Conservation (phyloP, 2,329 filamentous ascomycete species). For the Chalaropsis thielavioides region DNA sequence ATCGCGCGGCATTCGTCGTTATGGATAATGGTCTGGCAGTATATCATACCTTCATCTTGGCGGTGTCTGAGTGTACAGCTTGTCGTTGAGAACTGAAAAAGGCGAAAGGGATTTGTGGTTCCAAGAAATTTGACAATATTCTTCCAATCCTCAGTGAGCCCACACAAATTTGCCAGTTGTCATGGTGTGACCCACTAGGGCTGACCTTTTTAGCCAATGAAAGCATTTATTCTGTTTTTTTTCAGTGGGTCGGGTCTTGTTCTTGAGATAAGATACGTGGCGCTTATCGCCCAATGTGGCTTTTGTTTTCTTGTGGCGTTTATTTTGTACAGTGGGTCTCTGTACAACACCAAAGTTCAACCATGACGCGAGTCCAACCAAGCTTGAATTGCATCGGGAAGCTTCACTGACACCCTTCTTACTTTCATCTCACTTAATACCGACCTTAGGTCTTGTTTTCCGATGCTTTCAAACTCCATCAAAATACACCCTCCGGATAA, state of each 20-base stretch:
- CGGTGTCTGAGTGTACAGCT: conserved; percentile 18
- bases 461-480: conserved; percentile 18
- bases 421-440: background rate
- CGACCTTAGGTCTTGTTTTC: background rate
- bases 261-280: conserved; percentile 5
- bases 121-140: conserved; percentile 13
- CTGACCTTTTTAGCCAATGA: conserved; percentile 10
- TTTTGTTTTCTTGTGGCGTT: background rate
- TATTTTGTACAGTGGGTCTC: background rate
- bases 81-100: conserved; percentile 13
- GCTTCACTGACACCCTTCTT: background rate
- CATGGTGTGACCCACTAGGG: conserved; percentile 17
- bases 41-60: conserved; percentile 18
- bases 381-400: background rate
- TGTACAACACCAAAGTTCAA: background rate
- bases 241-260: background rate
- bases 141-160: background rate
- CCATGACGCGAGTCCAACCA: background rate
- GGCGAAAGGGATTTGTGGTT: conserved; percentile 2
- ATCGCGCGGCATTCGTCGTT: conserved; percentile 4
- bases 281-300: background rate
- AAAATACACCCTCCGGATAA: conserved; percentile 29
- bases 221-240: background rate
- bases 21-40: background rate
- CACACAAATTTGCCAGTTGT: conserved; percentile 11